Evolutionary conservation across 2,329 filamentous ascomycete species (phyloP).

Genomic region (Arthrobotrys musiformis): DNA sequence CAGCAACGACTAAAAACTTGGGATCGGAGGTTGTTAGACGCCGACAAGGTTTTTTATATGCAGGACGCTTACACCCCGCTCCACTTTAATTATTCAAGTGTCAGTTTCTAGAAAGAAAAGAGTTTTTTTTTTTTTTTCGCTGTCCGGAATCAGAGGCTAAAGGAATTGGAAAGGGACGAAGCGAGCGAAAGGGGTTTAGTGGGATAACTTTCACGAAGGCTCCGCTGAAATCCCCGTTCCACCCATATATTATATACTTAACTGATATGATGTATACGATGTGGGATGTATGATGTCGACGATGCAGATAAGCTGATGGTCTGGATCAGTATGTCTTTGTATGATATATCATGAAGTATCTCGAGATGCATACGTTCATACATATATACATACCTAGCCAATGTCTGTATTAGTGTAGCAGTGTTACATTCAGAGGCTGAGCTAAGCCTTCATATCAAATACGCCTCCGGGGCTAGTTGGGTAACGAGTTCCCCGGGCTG

Average conservation of each 20-base stretch:
- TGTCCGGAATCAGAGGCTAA: constrained; percentile 9
- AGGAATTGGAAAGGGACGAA: neutral
- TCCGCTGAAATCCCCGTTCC: constrained; percentile 39
- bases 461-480: too few species aligned
- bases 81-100: neutral
- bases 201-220: neutral
- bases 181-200: constrained; percentile 37
- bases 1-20: constrained; percentile 25
- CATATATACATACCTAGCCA: too few species aligned
- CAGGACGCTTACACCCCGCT: neutral
- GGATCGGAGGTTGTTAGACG: constrained; percentile 30
- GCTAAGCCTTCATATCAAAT: too few species aligned
- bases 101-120: neutral
- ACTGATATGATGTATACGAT: too few species aligned
- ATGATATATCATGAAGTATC: too few species aligned
- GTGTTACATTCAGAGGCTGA: too few species aligned
- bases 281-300: too few species aligned
- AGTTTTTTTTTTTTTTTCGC: neutral
- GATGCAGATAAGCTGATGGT: constrained; percentile 7
- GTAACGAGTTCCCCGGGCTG: too few species aligned
- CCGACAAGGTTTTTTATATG: constrained; percentile 17
- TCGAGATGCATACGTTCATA: too few species aligned
- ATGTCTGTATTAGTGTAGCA: too few species aligned
- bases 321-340: too few species aligned
- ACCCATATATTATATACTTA: too few species aligned